Conservation (phyloP, 2,329 filamentous ascomycete species). For the Pseudovirgaria hyperparasitica region DNA sequence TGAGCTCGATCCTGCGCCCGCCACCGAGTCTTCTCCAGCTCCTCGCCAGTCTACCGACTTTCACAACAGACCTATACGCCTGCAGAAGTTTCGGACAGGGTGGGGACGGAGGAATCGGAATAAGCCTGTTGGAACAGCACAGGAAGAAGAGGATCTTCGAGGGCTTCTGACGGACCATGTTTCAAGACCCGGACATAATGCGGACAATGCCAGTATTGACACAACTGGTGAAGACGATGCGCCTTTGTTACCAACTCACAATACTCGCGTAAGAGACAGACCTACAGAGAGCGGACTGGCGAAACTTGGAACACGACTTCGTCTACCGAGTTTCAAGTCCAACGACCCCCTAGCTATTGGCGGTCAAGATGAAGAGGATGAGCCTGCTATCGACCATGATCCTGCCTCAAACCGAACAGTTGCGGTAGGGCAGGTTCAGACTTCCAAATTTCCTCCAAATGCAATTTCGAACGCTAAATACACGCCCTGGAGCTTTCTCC, state of each 20-base stretch:
- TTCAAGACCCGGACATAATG: slow-evolving; percentile 41
- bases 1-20: slow-evolving; percentile 55
- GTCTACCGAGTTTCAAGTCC: slow-evolving; percentile 51
- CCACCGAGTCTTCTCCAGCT: slow-evolving; percentile 12
- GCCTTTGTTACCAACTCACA: slow-evolving; percentile 48
- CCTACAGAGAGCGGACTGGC: slow-evolving; percentile 24
- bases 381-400: slow-evolving; percentile 34
- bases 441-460: slow-evolving; percentile 73
- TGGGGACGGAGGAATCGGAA: no score
- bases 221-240: slow-evolving; percentile 54
- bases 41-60: slow-evolving; percentile 16
- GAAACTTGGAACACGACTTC: slow-evolving; percentile 39
- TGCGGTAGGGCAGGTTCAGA: slow-evolving; percentile 60
- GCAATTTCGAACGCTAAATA: slow-evolving; percentile 96
- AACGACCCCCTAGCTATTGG: slow-evolving; percentile 13
- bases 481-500: slow-evolving; percentile 86
- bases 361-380: slow-evolving; percentile 23
- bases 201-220: slow-evolving; percentile 41
- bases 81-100: no score
- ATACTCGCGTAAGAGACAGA: slow-evolving; percentile 14
- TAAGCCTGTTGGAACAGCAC: slow-evolving; percentile 18
- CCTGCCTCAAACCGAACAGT: slow-evolving; percentile 62
- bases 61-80: no score
- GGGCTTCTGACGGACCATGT: slow-evolving; percentile 54
- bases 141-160: slow-evolving; percentile 47